phyloP scores from a whole-genome alignment of 2,329 filamentous ascomycete genomes.

The Claviceps sp. region DNA sequence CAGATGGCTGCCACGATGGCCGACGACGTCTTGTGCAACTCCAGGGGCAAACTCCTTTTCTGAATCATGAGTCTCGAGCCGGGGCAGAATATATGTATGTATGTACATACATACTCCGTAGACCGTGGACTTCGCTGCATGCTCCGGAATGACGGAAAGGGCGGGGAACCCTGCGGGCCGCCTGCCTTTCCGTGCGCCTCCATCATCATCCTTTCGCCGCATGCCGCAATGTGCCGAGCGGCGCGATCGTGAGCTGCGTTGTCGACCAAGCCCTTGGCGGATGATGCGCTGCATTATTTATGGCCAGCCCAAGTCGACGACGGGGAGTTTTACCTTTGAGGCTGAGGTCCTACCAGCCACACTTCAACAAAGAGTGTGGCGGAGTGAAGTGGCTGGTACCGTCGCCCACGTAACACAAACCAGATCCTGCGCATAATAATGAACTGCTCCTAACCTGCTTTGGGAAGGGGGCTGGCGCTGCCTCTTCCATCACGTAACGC shows the following conservation, averaged over 20 bases:
- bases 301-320: no score
- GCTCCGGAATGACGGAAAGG: neutral
- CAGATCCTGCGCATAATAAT: neutral
- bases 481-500: slow-evolving; percentile 3
- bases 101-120: no score
- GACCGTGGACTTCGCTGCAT: no score
- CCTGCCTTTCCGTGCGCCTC: neutral
- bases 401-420: slow-evolving; percentile 3
- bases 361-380: neutral
- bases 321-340: neutral
- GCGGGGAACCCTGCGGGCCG: neutral
- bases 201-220: neutral
- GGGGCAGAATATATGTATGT: no score
- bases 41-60: no score
- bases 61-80: no score
- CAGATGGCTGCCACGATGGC: no score
- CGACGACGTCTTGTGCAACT: no score
- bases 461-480: slow-evolving; percentile 5
- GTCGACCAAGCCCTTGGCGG: neutral
- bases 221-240: neutral
- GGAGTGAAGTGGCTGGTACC: neutral
- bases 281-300: neutral
- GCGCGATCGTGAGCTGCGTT: neutral
- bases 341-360: neutral
- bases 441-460: neutral